Base-by-base conservation (phyloP, 2,329 filamentous ascomycete genomes). In the Eutypella sp. region DNA sequence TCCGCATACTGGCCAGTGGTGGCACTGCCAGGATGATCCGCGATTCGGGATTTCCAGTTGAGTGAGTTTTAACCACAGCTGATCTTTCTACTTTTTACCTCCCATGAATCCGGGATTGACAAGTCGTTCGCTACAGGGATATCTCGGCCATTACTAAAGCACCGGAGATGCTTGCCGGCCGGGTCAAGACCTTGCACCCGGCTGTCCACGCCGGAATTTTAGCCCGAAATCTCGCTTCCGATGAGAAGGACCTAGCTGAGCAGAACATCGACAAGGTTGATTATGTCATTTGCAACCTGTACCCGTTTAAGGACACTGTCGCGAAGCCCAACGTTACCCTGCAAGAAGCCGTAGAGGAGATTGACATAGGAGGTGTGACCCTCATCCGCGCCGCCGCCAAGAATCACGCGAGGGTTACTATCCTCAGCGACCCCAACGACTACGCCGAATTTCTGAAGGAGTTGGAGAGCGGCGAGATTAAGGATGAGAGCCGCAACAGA, bases 301-400 rank as follows among this genome's bases (percentile, higher is more conserved):
- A 99, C 71, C 93, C 93, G 11, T 99, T 99, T 83, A 96, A 96
- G 76, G 91, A 97, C 67, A 99, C 93, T 25, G 84, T 99, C 58
- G 87, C 90, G 60, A 95, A 96, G 78, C 84, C 95, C 74, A 95
- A 96, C 63, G 93, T 99, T 61, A 97, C 92, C 50, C 88, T 99
- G 52, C 83, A 89, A 42, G 92, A 99, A 73, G 93, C 93, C 42
- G 92, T 99, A 33, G 93, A 99, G 73, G 93, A 99, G 75, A 95
- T 99, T 61, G 93, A 99, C 71, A 96, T 99, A 65, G 93, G 91
- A 55, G 93, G 93, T 60, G 93, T 99, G 43, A 99, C 93, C 33
- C 84, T 99, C 51, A 88, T 99, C 64, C 86, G 93, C 54, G 93
- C 93, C 46, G 93, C 93, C 22, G 93, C 93, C 59, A 99, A 99